Percentiles rank a stretch among this genome's conserved stretches.
These are phyloP conservation scores for Candida orba DNA, from an alignment of 805 yeast species.

Conservation along the genomic window DNA sequence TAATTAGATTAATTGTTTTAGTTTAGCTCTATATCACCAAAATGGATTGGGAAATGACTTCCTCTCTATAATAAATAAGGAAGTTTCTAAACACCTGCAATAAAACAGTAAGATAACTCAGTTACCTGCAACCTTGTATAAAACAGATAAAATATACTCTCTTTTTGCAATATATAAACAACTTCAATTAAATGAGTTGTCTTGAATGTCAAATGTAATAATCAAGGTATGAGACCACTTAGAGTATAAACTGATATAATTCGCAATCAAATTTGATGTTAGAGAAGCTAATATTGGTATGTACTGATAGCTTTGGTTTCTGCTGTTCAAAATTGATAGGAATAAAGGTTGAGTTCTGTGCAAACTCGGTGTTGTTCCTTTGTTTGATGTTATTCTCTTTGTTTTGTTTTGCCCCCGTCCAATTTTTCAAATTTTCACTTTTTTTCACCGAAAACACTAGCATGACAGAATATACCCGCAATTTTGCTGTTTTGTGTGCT, in stretches of 20 bases:
- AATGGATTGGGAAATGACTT: neutral
- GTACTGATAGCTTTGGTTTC: conserved; percentile 3
- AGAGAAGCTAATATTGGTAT: conserved; percentile 4
- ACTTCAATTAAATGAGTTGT: conserved; percentile 19
- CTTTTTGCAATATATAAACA: conserved; percentile 3
- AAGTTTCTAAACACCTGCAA: neutral
- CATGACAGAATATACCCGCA: neutral
- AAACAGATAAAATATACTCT: neutral
- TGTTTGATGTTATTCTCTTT: conserved; percentile 2
- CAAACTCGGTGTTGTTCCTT: conserved; percentile 11
- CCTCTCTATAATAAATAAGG: conserved; percentile 1
- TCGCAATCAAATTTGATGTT: conserved; percentile 9
- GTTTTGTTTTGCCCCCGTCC: conserved; percentile 14
- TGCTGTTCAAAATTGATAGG: conserved; percentile 6
- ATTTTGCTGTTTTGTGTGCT: neutral
- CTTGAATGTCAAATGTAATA: neutral
- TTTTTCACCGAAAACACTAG: conserved; percentile 1
- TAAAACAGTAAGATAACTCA: neutral
- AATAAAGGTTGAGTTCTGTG: conserved; percentile 8
- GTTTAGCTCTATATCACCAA: neutral
- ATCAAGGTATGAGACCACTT: neutral
- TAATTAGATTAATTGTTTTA: neutral
- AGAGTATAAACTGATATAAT: conserved; percentile 7
- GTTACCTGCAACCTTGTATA: neutral
- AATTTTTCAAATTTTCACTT: conserved; percentile 11